Evolutionary conservation across 73 alveolate genomes (phyloP), one percentile per base, ranked within the genome.

Genomic region (Stentor coeruleus): DNA sequence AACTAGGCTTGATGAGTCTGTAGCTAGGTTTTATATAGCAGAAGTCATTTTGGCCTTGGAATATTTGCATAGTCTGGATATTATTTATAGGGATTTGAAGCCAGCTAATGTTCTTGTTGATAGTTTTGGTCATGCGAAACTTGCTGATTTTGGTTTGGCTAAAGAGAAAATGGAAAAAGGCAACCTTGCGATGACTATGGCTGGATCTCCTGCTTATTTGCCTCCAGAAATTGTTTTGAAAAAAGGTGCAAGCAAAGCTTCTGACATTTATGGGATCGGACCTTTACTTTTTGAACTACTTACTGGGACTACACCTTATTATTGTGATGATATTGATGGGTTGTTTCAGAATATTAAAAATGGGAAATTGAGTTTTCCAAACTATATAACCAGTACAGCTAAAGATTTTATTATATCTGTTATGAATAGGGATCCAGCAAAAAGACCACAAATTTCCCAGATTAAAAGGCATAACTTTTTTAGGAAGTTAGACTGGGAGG

Each of bases 131-230:
- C 91, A 90, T 85, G 81, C 95, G 58, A 93, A 91, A 81, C 83
- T 96, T 30, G 93, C 97, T 35, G 99, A 96, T 90, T 96, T 96
- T 59, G 99, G 99, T 30, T 82, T 96, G 72, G 84, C 97, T 14
- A 89, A 96, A 88, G 97, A 93, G 55, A 92, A 93, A n/a, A 86
- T 88, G 59, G 74, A 66, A 37, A 82, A 91, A 40, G 90, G 93
- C 86, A 87, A 88, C 58, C 57, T 74, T n/a, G 98, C 99, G 0
- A 92, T 91, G 88, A 90, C 97, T 76, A 93, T 97, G 79, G 96
- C 99, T 81, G 99, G 99, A 26, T 92, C 98, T 4, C 96, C 96
- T 36, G 99, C 99, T 39, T 97, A 97, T 84, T 87, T 97, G 79
- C 98, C 99, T 3, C 99, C 99, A 28, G 99, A 97, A 87, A 93